A percentile compares a stretch with the other conserved stretches of the same genome.
Evolutionary conservation across 1,139 yeast genomes (phyloP).

Genomic region (Hemisphaericaspora subhashii): DNA sequence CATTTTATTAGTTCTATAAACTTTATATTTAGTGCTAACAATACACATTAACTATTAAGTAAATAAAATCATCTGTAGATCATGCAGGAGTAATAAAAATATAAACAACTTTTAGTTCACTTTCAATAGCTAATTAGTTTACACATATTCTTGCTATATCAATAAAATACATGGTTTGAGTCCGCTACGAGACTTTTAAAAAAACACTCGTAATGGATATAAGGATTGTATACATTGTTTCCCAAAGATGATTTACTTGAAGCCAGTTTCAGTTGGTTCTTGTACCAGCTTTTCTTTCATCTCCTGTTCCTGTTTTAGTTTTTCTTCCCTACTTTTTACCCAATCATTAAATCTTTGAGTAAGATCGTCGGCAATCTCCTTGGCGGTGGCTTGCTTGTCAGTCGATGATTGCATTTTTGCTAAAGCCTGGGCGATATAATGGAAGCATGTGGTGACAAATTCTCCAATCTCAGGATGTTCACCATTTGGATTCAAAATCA

Average conservation of each 20-base stretch:
- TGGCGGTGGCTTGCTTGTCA: constrained; percentile 35
- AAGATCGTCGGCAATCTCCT: constrained; percentile 42
- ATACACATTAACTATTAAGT: no score
- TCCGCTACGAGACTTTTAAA: constrained; percentile 35
- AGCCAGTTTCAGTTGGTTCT: background rate
- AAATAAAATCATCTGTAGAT: background rate
- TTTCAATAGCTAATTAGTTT: background rate
- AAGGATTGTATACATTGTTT: constrained; percentile 50
- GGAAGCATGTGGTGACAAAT: constrained; percentile 27
- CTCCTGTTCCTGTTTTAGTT: constrained; percentile 12
- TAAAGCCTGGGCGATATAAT: constrained; percentile 29
- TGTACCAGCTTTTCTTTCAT: background rate
- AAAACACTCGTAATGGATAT: constrained; percentile 48
- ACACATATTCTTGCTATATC: constrained; percentile 26
- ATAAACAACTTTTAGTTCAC: background rate
- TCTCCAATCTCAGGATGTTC: constrained; percentile 28
- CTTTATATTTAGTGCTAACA: no score
- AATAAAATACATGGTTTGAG: constrained; percentile 56
- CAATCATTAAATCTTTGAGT: constrained; percentile 29
- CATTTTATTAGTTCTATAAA: no score
- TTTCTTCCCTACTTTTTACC: constrained; percentile 22
- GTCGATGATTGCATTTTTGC: constrained; percentile 31
- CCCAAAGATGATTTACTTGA: constrained; percentile 5
- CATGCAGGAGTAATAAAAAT: background rate
- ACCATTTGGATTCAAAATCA: constrained; percentile 30